Base-by-base conservation (phyloP, 2,329 filamentous ascomycete genomes). In the Nothopassalora personata region DNA sequence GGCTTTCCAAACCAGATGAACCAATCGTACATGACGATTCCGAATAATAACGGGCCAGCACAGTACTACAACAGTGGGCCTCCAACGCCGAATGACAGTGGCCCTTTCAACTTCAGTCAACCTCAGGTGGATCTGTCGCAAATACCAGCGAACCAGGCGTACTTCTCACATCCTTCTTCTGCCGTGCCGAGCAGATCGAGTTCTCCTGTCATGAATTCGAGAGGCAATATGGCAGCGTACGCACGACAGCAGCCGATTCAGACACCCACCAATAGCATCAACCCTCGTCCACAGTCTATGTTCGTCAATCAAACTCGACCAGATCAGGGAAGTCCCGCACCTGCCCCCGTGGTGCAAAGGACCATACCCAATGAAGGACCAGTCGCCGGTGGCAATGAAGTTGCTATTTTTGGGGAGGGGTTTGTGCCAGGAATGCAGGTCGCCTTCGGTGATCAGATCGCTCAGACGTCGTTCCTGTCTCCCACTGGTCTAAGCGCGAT, bases 311-410 rank as follows among this genome's bases (percentile, higher is more conserved):
- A 65, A 28, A 49, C 31, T 10, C 57, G 53, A 43, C 62, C 62
- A n/a, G 59, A 57, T 31, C 62, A 66, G 28, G 51, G 34, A 13
- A 58, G 59, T 43, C 60, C 56, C 33, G 36, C 49, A 9, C 52
- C 56, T 31, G 59, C 48, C 30, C 65, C 62, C 11, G 49, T 52
- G 10, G 60, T 65, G 39, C 54, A 54, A 9, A 52, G 60, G 13
- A 81, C 96, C 61, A 90, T 94, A 36, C 91, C 92, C 0, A 83
- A 82, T 31, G 89, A 95, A 72, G 91, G 91, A 0, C 89, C 91
- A 6, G 89, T 86, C 59, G 85, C 84, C 36, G 91, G 91, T 60
- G 91, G 91, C 46, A 91, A 90, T 54, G 91, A 97, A 72, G 90
- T 96, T 3, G 93, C 90, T 0, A 83, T 94, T 57, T 79, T 96